These are phyloP conservation scores for Magnolia sinica DNA, from an alignment of 164 flowering plant species.

Conservation along the genomic window DNA sequence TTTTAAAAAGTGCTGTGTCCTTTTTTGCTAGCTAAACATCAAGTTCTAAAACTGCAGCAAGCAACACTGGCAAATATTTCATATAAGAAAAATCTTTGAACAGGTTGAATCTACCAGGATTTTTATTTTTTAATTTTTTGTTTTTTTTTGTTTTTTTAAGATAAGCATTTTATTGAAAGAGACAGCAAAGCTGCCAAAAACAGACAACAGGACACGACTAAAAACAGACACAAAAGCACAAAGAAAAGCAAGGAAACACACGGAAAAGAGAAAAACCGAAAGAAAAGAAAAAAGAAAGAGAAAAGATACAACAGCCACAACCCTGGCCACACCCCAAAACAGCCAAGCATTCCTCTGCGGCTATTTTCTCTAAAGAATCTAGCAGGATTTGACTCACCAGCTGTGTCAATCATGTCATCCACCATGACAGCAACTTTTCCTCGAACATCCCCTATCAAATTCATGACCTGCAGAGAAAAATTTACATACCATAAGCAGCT, in stretches of 20 bases:
- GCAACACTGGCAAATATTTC: neutral
- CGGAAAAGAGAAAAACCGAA: no score
- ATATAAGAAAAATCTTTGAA: no score
- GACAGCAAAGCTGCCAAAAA: no score
- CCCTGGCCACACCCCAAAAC: no score
- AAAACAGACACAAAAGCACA: neutral
- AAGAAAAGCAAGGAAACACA: no score
- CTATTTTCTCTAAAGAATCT: no score
- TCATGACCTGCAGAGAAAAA: slow-evolving; percentile 74
- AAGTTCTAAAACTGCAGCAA: neutral
- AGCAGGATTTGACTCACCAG: slow-evolving; percentile 51
- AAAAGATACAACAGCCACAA: no score
- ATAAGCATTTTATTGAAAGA: neutral
- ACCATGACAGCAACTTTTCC: slow-evolving; percentile 99
- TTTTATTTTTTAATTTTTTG: no score
- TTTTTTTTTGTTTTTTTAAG: no score
- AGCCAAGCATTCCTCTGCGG: no score
- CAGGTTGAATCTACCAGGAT: neutral
- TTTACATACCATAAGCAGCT: neutral
- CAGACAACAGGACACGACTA: neutral
- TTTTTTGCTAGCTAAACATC: neutral
- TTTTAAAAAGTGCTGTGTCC: neutral
- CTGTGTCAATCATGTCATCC: slow-evolving; percentile 99
- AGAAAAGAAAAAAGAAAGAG: no score
- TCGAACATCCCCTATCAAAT: slow-evolving; percentile 93